These are phyloP conservation scores for Keithomyces neogunnii DNA, from an alignment of 2,329 filamentous ascomycete species.

Conservation along the genomic window DNA sequence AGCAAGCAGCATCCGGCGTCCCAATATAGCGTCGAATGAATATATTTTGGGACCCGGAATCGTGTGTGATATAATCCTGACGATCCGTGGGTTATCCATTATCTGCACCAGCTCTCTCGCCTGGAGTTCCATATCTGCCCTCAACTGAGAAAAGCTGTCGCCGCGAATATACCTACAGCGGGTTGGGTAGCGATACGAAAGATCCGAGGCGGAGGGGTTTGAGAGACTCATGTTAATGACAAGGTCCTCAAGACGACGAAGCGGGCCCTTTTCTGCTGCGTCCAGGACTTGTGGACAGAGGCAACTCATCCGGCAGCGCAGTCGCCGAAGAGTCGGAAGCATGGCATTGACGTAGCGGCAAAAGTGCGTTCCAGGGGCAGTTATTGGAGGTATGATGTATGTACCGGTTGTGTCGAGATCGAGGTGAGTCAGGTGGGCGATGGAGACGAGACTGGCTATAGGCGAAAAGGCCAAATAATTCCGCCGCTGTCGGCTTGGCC, in stretches of 20 bases:
- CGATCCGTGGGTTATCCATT: conserved; percentile 7
- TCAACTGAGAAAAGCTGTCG: conserved; percentile 4
- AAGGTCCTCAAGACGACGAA: conserved; percentile 2
- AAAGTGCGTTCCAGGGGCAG: conserved; percentile 2
- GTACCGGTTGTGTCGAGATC: conserved; percentile 7
- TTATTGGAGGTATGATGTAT: neutral
- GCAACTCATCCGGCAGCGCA: conserved; percentile 7
- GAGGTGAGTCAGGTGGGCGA: conserved; percentile 7
- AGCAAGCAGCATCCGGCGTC: conserved; percentile 4
- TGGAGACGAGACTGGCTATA: conserved; percentile 4
- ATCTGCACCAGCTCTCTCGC: conserved; percentile 3
- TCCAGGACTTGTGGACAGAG: conserved; percentile 6
- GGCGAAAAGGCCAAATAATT: conserved; percentile 5
- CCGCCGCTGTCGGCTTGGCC: neutral
- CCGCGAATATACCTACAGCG: neutral
- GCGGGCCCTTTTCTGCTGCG: neutral
- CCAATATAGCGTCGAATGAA: conserved; percentile 7
- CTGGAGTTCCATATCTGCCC: conserved; percentile 5
- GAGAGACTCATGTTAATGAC: conserved; percentile 8
- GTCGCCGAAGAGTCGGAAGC: conserved; percentile 5
- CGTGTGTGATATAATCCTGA: conserved; percentile 8
- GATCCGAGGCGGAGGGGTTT: conserved; percentile 1
- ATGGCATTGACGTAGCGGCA: conserved; percentile 3
- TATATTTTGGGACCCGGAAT: conserved; percentile 4
- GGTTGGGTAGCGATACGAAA: conserved; percentile 4